Evolutionary conservation across 1,139 yeast genomes (phyloP), one percentile per base, ranked within the genome.

Genomic region (Dujonia santamariae): DNA sequence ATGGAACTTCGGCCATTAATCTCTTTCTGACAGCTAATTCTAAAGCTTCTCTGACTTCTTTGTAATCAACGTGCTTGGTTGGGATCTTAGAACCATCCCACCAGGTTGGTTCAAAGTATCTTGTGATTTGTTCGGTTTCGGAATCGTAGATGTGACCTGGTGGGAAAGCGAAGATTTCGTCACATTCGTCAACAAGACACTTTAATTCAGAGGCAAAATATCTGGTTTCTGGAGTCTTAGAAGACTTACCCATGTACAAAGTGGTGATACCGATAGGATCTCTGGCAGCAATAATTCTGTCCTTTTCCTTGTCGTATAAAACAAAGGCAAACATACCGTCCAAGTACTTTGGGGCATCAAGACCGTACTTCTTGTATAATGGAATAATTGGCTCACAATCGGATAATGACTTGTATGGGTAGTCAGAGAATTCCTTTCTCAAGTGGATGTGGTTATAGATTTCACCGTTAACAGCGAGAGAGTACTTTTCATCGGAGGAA

Each of bases 271-370:
- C 99, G 49, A 92, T 85, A 36, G 98, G 99, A 62, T 92, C 99
- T 67, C 99, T 79, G 34, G 98, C 97, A 45, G 98, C 99, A 43
- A 90, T 70, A 42, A 92, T 79, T 53, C 97, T 78, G 66, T 92
- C 97, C 41, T 74, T 69, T 56, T 78, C 66, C 47, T 81, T 80
- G 65, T 92, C 98, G 61, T 88, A 85, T 40, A 92, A 68, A 26
- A 83, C 96, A 73, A 87, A 92, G 28, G 97, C 97, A 57, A 92
- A 92, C 97, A 92, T 90, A 59, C 99, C 99, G 59, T 92, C 98
- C 54, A 92, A 73, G 60, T 86, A 56, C 60, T 86, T 85, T 55
- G 98, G 96, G 43, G 96, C 90, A 43, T 88, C 97, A 37, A 77
- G 63, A 52, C 74, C 98, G 59, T 86, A 83, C 66, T 90, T 87